These are phyloP conservation scores for Ophiobolus disseminans DNA, from an alignment of 2,329 filamentous ascomycete species.

Conservation along the genomic window DNA sequence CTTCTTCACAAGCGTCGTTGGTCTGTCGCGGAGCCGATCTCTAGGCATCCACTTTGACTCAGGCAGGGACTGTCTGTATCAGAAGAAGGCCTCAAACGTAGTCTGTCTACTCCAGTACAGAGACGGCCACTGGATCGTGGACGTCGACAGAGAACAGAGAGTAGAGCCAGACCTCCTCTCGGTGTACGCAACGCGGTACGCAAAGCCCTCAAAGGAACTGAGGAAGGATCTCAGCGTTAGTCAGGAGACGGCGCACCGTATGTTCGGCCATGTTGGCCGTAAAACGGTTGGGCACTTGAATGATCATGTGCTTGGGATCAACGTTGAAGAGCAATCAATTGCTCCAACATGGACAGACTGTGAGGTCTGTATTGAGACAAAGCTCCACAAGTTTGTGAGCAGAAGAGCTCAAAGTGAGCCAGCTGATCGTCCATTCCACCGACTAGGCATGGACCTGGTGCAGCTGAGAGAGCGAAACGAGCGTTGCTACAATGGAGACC, in stretches of 20 bases:
- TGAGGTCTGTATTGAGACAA: conserved; percentile 1
- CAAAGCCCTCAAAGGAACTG: not conserved
- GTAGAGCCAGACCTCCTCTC: not conserved
- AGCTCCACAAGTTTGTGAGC: conserved; percentile 5
- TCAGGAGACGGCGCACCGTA: not conserved
- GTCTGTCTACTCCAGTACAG: not conserved
- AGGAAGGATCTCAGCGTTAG: not conserved
- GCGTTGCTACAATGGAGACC: conserved; percentile 12
- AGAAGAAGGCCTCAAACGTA: conserved; percentile 1
- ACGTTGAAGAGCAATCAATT: conserved; percentile 1
- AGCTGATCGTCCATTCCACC: conserved; percentile 1
- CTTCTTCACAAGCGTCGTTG: conserved; percentile 1
- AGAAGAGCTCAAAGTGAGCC: conserved; percentile 5
- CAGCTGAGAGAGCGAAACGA: conserved; percentile 10
- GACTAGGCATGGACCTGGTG: conserved; percentile 8
- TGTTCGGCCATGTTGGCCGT: not conserved
- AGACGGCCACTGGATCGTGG: not conserved
- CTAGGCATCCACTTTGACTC: not conserved
- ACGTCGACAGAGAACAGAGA: not conserved
- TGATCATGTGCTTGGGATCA: not conserved
- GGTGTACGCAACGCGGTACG: not conserved
- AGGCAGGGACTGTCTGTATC: conserved; percentile 1
- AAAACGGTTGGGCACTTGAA: not conserved
- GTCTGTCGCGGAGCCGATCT: not conserved
- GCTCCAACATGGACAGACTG: conserved; percentile 4